phyloP scores from a whole-genome alignment of 2,329 filamentous ascomycete genomes.

The Hawksworthiomyces lignivorus region DNA sequence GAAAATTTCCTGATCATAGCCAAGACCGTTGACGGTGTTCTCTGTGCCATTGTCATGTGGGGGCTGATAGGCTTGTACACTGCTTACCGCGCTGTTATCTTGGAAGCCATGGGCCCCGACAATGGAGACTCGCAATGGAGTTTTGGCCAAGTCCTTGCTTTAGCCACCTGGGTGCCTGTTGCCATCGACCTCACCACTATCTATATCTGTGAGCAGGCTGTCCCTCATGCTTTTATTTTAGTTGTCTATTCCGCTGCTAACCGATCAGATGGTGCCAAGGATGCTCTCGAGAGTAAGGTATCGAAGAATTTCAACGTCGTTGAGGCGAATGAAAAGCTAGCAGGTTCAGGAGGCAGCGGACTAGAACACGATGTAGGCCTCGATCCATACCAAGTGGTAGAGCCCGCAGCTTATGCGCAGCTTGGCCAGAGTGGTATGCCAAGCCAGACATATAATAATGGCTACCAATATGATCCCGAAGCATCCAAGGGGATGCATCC shows the following conservation, averaged over 20 bases:
- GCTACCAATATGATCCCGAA: not conserved
- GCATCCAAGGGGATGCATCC: not conserved
- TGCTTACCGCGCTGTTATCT: conserved; percentile 16
- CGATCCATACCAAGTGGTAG: not conserved
- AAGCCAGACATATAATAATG: not conserved
- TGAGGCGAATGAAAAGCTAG: not conserved
- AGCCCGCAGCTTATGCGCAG: not conserved
- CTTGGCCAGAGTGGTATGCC: not conserved
- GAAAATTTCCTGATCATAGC: conserved; percentile 1
- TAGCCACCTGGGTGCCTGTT: conserved; percentile 24
- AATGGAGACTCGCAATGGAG: conserved; percentile 21
- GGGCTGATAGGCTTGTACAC: conserved; percentile 21
- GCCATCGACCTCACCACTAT: conserved; percentile 20
- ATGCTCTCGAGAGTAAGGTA: conserved; percentile 2
- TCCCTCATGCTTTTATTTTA: not conserved
- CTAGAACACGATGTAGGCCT: not conserved
- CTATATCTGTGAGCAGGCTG: conserved; percentile 17
- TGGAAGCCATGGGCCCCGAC: conserved; percentile 9
- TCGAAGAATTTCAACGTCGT: conserved; percentile 2
- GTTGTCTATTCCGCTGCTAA: not conserved
- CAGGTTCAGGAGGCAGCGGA: not conserved
- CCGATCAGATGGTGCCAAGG: conserved; percentile 1
- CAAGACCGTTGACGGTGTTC: conserved; percentile 11
- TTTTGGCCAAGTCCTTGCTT: conserved; percentile 24
- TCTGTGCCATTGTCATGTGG: conserved; percentile 22